Evolutionary conservation across 2,329 filamentous ascomycete species (phyloP).

Genomic region (Calycina herbarum): DNA sequence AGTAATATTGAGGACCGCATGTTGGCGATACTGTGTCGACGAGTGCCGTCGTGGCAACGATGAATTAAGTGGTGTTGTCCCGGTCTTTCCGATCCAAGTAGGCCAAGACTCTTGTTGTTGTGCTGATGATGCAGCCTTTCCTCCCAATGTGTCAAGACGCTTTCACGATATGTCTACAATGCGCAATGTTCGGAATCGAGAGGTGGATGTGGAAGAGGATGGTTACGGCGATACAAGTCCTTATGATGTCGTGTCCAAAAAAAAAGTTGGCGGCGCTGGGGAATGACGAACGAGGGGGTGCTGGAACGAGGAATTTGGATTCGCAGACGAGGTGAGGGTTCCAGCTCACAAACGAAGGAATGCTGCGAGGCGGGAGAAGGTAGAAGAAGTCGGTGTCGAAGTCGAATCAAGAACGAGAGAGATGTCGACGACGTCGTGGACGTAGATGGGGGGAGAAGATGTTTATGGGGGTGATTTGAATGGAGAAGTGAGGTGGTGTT

Average conservation of each 20-base stretch:
- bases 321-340: constrained; percentile 28
- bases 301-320: constrained; percentile 15
- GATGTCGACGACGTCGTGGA: constrained; percentile 4
- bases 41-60: constrained; percentile 28
- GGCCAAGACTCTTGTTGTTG: constrained; percentile 16
- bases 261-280: not conserved
- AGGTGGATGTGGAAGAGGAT: not conserved
- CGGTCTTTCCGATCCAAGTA: constrained; percentile 25
- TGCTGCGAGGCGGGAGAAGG: constrained; percentile 19
- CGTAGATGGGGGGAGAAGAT: not conserved
- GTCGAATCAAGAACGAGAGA: constrained; percentile 2
- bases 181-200: not conserved
- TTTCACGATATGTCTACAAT: constrained; percentile 8
- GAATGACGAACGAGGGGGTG: constrained; percentile 19
- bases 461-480: not conserved
- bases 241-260: constrained; percentile 14
- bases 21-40: constrained; percentile 28
- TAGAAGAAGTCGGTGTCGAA: constrained; percentile 13
- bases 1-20: constrained; percentile 34
- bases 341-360: constrained; percentile 34
- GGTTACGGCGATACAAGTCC: constrained; percentile 9
- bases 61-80: constrained; percentile 19
- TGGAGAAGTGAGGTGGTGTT: not conserved
- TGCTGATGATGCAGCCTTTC: constrained; percentile 10
- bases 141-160: not conserved